Percentiles rank a stretch among this genome's conserved stretches.
These are phyloP conservation scores for Artemisia annua DNA, from an alignment of 129 eudicot species.

Conservation along the genomic window DNA sequence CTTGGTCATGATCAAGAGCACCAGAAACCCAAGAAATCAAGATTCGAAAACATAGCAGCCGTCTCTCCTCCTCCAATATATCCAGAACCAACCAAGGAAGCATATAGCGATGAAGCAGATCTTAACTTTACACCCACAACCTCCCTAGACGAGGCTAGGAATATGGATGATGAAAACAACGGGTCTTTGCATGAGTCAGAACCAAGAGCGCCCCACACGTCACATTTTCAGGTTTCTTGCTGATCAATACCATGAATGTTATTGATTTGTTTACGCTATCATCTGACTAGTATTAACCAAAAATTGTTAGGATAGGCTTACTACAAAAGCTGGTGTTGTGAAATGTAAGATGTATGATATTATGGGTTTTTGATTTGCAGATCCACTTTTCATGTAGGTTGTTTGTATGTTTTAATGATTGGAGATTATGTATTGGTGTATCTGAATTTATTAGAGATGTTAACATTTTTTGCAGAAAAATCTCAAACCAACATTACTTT, in stretches of 20 bases:
- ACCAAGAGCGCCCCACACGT: not conserved
- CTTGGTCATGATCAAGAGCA: conserved; percentile 15
- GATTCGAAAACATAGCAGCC: conserved; percentile 16
- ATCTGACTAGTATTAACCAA: not conserved
- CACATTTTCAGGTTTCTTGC: conserved; percentile 24
- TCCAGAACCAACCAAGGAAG: not conserved
- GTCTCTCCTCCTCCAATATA: not conserved
- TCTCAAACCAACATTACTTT: no score
- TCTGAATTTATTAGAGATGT: no score
- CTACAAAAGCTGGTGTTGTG: not conserved
- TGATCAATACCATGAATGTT: conserved; percentile 12
- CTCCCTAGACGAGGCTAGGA: not conserved
- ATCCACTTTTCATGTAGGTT: not conserved
- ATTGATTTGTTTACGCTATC: not conserved
- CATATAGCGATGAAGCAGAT: conserved; percentile 9
- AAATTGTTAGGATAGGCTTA: not conserved
- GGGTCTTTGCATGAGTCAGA: conserved; percentile 26
- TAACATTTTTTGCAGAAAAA: no score
- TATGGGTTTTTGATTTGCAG: not conserved
- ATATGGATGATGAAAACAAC: conserved; percentile 10
- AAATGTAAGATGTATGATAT: conserved; percentile 1
- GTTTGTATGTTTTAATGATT: no score
- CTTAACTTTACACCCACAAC: conserved; percentile 17
- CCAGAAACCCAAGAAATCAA: conserved; percentile 21
- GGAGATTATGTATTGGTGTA: no score